These are phyloP conservation scores for Eimeria sp. DNA, from an alignment of 169 alveolate genomes.

Conservation along the genomic window DNA sequence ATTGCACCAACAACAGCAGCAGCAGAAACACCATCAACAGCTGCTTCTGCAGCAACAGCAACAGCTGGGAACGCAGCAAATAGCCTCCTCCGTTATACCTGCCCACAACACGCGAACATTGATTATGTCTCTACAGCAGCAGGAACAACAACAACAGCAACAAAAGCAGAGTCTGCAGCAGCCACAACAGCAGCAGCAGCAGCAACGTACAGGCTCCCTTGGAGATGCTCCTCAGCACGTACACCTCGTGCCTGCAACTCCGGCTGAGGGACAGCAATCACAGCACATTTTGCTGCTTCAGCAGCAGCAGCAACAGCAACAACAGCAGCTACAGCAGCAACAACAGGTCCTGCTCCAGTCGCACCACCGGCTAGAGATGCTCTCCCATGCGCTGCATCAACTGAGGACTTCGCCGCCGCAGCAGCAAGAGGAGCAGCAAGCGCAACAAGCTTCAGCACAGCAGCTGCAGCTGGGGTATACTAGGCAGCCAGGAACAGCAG, in stretches of 20 bases:
- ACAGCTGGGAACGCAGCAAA: background rate
- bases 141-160: too few relatives aligned
- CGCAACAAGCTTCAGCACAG: background rate
- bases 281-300: background rate
- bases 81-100: background rate
- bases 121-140: too few relatives aligned
- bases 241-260: background rate
- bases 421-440: slow-evolving; percentile 8
- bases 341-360: slow-evolving; percentile 11
- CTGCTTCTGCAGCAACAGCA: slow-evolving; percentile 3
- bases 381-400: background rate
- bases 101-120: background rate
- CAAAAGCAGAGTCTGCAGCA: too few relatives aligned
- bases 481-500: background rate
- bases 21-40: background rate
- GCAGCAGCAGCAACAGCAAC: slow-evolving; percentile 10
- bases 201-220: background rate
- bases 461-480: background rate
- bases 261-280: background rate
- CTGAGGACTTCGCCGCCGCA: background rate
- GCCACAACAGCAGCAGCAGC: too few relatives aligned
- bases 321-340: slow-evolving; percentile 15
- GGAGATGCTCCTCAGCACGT: background rate
- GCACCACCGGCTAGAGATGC: background rate
- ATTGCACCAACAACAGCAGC: background rate